Percentiles rank a stretch among this genome's conserved stretches.
Evolutionary conservation across 306 rosid species (phyloP).

Genomic region (Dryas octopetala): DNA sequence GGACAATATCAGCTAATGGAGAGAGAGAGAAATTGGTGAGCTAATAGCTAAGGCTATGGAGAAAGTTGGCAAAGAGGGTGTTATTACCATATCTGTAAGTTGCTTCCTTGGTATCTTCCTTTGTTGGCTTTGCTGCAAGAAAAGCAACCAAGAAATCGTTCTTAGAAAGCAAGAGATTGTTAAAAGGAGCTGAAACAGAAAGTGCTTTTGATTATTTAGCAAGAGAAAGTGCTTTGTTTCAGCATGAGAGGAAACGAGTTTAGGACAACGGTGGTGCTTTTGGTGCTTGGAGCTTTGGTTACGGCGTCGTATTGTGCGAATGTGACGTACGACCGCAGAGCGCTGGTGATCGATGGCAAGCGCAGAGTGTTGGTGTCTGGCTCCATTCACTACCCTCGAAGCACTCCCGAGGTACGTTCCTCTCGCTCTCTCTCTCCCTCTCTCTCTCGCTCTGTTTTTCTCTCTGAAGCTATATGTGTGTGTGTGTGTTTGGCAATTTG

Average conservation of each 20-base stretch:
- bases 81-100: constrained; percentile 47
- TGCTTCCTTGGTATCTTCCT: not conserved
- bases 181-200: not conserved
- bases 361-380: constrained; percentile 78
- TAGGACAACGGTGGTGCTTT: constrained; percentile 26
- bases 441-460: not conserved
- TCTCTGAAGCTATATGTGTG: constrained; percentile 10
- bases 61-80: constrained; percentile 61
- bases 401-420: constrained; percentile 68
- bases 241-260: constrained; percentile 39
- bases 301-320: constrained; percentile 44
- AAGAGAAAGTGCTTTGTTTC: not conserved
- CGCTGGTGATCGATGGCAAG: constrained; percentile 77
- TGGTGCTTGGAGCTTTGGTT: constrained; percentile 42
- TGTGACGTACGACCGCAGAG: constrained; percentile 82
- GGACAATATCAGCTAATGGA: constrained; percentile 62
- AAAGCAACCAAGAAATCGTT: not conserved
- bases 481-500: not conserved
- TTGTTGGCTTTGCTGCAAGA: constrained; percentile 9
- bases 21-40: constrained; percentile 58
- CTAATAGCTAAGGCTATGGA: constrained; percentile 63
- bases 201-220: not conserved
- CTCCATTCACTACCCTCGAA: constrained; percentile 95
- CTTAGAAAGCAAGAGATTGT: not conserved
- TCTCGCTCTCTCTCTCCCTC: constrained; percentile 18